Evolutionary conservation across 164 flowering plant genomes (phyloP), one percentile per base, ranked within the genome.

Genomic region (Platanus orientalis): DNA sequence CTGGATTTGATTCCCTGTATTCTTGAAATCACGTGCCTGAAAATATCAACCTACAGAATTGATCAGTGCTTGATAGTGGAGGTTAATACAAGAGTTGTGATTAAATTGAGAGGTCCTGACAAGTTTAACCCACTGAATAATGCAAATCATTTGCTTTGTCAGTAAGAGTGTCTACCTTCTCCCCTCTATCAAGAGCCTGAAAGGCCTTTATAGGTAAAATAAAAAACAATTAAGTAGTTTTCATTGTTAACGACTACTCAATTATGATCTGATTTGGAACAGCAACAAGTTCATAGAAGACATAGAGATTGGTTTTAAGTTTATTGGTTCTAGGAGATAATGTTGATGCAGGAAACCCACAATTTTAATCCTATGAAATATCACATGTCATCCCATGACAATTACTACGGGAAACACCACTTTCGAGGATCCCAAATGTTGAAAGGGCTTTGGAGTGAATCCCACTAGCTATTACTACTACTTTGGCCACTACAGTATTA

Each of bases 101-200:
- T 4, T 39, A 14, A 30, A 9, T n/a, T 17, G 7, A 54, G 26
- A 39, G 24, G 36, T 62, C 23, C 20, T 54, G 52, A 25, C 11
- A 48, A 42, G 56, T 4, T 68, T 61, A 67, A 58, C 56, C 27
- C 54, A 84, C 91, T 77, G 85, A 82, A 59, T 76, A 56, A 39
- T 85, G 89, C 50, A 91, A 73, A 55, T 73, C 77, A 66, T 88
- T 87, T 2, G 97, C 80, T 70, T 91, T 91, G 74, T 87, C 89
- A 6, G 78, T 70, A 19, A 91, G 84, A 59, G 59, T 61, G 9
- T 81, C 83, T 28, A 91, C 65, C 69, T 77, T 81, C 58, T 84
- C 91, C 39, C 91, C 93, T 78, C 97, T 81, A 16, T 84, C 92
- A 10, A 88, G 61, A 55, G 88, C 81, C 97, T 91, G 85, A 53